Conservation (phyloP, 805 yeast genomes). For the Cyberlindnera maritima region DNA sequence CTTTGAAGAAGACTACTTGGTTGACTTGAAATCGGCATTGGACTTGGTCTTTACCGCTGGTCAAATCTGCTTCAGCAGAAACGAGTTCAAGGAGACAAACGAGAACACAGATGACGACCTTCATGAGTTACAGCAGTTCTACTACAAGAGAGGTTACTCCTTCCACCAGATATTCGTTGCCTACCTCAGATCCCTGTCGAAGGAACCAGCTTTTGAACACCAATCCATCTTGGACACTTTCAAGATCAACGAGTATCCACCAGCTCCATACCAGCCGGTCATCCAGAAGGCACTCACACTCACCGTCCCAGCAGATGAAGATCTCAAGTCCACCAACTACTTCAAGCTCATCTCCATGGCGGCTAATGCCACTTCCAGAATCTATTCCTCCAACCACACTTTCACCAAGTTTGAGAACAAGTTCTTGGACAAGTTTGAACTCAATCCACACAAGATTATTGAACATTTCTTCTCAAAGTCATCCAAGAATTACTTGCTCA, state of each 20-base stretch:
- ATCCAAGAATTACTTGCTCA: constrained; percentile 32
- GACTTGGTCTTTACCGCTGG: constrained; percentile 37
- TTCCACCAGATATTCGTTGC: constrained; percentile 33
- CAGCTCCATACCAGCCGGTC: constrained; percentile 30
- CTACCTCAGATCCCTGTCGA: constrained; percentile 32
- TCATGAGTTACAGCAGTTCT: constrained; percentile 31
- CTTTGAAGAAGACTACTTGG: constrained; percentile 31
- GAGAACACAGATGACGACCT: constrained; percentile 27
- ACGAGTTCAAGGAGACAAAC: constrained; percentile 15
- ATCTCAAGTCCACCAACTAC: constrained; percentile 27
- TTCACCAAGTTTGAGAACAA: constrained; percentile 39
- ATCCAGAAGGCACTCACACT: constrained; percentile 35
- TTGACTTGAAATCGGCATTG: constrained; percentile 30
- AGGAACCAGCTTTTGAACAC: constrained; percentile 31
- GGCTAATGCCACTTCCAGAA: constrained; percentile 35
- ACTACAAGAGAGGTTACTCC: constrained; percentile 33
- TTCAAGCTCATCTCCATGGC: constrained; percentile 33
- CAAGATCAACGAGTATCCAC: constrained; percentile 33
- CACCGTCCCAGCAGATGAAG: constrained; percentile 30
- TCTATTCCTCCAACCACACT: constrained; percentile 31
- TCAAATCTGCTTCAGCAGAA: constrained; percentile 34
- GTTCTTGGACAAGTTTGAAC: constrained; percentile 38
- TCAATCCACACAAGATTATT: constrained; percentile 36
- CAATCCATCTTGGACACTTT: constrained; percentile 32
- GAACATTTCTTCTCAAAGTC: constrained; percentile 35